Conservation (phyloP, 208 protist genomes). For the Novymonas esmeraldas region DNA sequence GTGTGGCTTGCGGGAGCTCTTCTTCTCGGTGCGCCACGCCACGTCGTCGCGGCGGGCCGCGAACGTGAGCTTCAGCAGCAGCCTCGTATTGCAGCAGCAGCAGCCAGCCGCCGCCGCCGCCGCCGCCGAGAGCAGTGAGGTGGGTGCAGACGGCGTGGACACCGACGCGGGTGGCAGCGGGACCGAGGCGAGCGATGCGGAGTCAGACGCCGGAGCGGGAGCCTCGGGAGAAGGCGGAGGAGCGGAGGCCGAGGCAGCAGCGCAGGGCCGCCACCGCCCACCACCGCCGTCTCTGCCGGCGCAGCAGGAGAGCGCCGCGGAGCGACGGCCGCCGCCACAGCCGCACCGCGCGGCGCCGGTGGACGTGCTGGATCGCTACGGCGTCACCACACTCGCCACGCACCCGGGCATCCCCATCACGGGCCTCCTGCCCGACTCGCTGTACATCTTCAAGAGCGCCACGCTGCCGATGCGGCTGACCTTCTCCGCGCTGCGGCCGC, state of each 20-base stretch:
- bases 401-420: constrained; percentile 57
- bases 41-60: neutral
- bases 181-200: no score
- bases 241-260: neutral
- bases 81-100: neutral
- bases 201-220: neutral
- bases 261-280: no score
- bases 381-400: constrained; percentile 63
- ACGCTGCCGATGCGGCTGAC: constrained; percentile 73
- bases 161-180: neutral
- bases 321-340: neutral
- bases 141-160: neutral
- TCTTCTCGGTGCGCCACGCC: constrained; percentile 24
- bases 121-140: neutral
- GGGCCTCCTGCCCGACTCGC: constrained; percentile 39
- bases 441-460: constrained; percentile 88
- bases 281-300: neutral
- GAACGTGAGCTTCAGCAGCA: constrained; percentile 10
- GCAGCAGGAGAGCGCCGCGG: neutral
- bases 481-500: constrained; percentile 30
- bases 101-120: neutral
- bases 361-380: constrained; percentile 24
- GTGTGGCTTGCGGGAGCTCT: constrained; percentile 63
- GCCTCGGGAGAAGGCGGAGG: neutral
- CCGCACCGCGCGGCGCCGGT: neutral